A percentile compares a stretch with the other conserved stretches of the same genome.
Conservation (phyloP, 2,329 filamentous ascomycete genomes). For the Fusarium sp. region DNA sequence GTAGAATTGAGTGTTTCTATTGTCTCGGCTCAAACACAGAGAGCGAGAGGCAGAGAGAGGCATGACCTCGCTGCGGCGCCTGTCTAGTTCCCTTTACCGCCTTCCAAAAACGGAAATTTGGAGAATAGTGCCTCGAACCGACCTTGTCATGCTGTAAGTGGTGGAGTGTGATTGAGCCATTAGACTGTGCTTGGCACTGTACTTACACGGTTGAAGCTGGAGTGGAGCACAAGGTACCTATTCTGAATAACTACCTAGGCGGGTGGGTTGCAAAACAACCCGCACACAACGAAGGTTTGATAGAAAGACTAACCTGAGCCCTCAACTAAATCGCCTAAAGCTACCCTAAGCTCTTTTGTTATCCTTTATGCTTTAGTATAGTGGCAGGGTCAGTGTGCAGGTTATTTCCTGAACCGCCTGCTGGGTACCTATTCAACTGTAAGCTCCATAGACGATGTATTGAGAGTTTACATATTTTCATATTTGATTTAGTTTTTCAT, state of each 20-base stretch:
- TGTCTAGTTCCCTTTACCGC: slow-evolving; percentile 41
- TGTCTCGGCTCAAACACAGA: slow-evolving; percentile 30
- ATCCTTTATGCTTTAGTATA: no score
- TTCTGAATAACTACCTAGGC: no score
- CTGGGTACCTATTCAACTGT: no score
- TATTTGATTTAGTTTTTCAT: neutral
- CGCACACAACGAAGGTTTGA: no score
- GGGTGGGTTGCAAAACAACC: no score
- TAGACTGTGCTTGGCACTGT: slow-evolving; percentile 14
- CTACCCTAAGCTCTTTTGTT: no score
- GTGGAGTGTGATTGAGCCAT: slow-evolving; percentile 32
- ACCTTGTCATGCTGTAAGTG: slow-evolving; percentile 20
- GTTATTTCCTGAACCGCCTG: no score
- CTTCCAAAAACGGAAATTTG: slow-evolving; percentile 34
- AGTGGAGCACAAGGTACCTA: neutral
- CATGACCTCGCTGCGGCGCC: slow-evolving; percentile 41
- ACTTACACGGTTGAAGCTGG: slow-evolving; percentile 1
- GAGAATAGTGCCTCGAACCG: slow-evolving; percentile 34
- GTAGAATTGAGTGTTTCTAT: slow-evolving; percentile 25
- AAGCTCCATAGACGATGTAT: neutral
- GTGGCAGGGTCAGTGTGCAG: no score
- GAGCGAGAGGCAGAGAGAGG: slow-evolving; percentile 20
- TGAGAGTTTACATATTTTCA: neutral
- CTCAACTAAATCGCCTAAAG: no score
- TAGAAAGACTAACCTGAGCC: no score